These are phyloP conservation scores for Venturia effusa DNA, from an alignment of 2,329 filamentous ascomycete genomes.

Conservation along the genomic window DNA sequence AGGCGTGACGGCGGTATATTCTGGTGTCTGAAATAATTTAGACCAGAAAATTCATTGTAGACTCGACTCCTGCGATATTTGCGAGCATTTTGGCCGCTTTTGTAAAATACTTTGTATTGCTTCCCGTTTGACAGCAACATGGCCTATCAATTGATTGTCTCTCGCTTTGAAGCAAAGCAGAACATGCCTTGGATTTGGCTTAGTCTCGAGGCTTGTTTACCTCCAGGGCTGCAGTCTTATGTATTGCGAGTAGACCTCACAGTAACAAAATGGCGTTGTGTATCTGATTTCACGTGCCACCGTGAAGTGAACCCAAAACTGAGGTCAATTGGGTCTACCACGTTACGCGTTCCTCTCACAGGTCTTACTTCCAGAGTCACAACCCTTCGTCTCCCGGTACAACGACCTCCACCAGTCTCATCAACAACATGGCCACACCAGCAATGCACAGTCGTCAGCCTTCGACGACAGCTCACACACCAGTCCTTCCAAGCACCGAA, in stretches of 20 bases:
- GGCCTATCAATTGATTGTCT: not conserved
- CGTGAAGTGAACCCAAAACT: not conserved
- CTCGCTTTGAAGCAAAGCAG: not conserved
- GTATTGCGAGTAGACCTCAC: too few species aligned
- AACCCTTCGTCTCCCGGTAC: not conserved
- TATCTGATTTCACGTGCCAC: not conserved
- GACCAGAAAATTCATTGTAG: not conserved
- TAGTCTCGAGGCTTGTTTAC: not conserved
- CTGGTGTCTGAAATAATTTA: conserved; percentile 21
- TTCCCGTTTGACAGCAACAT: not conserved
- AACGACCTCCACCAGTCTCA: not conserved
- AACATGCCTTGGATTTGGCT: not conserved
- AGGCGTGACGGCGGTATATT: conserved; percentile 75
- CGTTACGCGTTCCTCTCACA: too few species aligned
- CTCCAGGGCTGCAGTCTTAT: too few species aligned
- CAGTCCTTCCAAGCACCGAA: conserved; percentile 23
- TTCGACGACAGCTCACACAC: conserved; percentile 18
- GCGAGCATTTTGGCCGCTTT: not conserved
- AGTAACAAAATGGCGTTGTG: too few species aligned
- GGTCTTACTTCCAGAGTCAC: not conserved
- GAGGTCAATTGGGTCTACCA: too few species aligned
- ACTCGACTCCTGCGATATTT: not conserved
- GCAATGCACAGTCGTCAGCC: not conserved
- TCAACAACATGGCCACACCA: not conserved
- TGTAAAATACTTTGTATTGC: not conserved